Base-by-base conservation (phyloP, 1,139 yeast genomes). In the Nakaseomyces delphensis region DNA sequence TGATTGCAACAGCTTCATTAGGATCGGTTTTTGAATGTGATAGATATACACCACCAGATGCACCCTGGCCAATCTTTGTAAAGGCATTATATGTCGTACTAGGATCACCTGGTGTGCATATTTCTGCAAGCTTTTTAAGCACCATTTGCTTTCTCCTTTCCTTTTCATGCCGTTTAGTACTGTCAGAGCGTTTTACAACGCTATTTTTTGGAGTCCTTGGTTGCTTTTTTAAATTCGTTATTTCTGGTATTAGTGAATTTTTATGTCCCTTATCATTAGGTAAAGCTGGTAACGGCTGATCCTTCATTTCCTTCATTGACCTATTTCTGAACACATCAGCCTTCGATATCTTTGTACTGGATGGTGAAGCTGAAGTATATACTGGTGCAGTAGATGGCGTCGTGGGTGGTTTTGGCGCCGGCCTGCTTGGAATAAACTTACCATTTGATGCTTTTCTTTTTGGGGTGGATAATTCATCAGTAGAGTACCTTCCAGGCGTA, bases 11-110 rank as follows among this genome's bases (percentile, higher is more conserved):
- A 38, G 82, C 71, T 37, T 69, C 68, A 42, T 76, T 70, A 9
- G 73, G 70, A 21, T 33, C 37, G 21, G 75, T 75, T 27, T 64
- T 65, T 53, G 82, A 87, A 57, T 80, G 81, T 0, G 96, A 96
- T 37, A 93, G 83, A 60, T 80, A 89, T 39, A 89, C 97, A 39
- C 96, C 96, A 44, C 97, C 97, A 35, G 91, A 79, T 0, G 97
- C 97, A 56, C 97, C 97, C 65, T 89, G 96, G 3, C 97, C 97
- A 57, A 89, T 82, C 66, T 89, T 89, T 15, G 73, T 69, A 47
- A 87, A 68, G 56, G 79, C 79, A 40, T 71, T 69, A 61, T 84
- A 89, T 41, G 75, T 62, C 42, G 68, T 69, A 24, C 79, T 76
- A 9, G 97, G 97, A 62, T 89, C 93, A 3, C 89, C 93, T 35